Conservation (phyloP, 306 rosid species). For the Notholithocarpus densiflorus region DNA sequence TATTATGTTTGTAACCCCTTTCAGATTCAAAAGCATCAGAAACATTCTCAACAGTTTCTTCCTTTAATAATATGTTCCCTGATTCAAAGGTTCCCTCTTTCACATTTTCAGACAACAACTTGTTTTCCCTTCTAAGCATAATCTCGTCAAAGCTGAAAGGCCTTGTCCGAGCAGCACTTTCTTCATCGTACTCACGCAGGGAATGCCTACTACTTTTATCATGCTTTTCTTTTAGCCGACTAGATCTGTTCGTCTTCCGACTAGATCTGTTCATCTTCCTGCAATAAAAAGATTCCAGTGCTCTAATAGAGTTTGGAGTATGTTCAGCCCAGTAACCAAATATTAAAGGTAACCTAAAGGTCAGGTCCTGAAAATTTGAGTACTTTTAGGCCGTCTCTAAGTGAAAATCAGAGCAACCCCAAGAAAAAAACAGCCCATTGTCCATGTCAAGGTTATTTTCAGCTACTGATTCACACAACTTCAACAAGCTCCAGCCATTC, state of each 20-base stretch:
- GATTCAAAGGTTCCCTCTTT: conserved; percentile 34
- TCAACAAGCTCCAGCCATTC: not conserved
- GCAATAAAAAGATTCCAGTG: conserved; percentile 15
- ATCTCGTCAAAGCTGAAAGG: conserved; percentile 79
- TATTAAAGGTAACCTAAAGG: conserved; percentile 15
- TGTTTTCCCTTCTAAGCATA: conserved; percentile 66
- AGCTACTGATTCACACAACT: not conserved
- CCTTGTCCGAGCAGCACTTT: conserved; percentile 90
- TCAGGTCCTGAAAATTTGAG: conserved; percentile 11
- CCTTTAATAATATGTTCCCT: conserved; percentile 18
- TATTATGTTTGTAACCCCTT: conserved; percentile 20
- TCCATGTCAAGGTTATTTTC: not conserved
- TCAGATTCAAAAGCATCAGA: conserved; percentile 37
- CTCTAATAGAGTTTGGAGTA: conserved; percentile 1
- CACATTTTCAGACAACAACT: conserved; percentile 44
- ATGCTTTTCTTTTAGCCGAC: conserved; percentile 40
- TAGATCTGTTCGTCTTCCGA: conserved; percentile 53
- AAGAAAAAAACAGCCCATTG: not conserved
- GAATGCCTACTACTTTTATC: conserved; percentile 32
- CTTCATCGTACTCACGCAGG: conserved; percentile 41
- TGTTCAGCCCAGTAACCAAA: conserved; percentile 9
- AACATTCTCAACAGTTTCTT: conserved; percentile 36
- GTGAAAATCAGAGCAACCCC: conserved; percentile 24
- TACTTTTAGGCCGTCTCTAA: not conserved
- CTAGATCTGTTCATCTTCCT: conserved; percentile 56